Conservation (phyloP, 73 alveolate species). For the Urostyla sp. region DNA sequence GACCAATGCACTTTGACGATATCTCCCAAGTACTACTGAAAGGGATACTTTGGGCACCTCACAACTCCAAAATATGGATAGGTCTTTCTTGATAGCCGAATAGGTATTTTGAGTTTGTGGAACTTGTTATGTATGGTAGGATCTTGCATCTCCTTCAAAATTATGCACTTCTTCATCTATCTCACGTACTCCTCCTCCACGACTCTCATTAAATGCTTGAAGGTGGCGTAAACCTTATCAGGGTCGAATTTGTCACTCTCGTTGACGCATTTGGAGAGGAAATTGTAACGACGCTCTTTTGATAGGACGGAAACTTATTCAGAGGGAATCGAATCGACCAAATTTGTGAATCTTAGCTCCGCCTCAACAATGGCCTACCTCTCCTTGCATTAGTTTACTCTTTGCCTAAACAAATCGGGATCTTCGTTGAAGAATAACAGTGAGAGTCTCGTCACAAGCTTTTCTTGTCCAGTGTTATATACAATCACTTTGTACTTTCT, state of each 20-base stretch:
- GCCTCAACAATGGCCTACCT: slow-evolving; percentile 87
- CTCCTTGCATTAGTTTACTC: slow-evolving; percentile 83
- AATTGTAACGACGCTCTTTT: slow-evolving; percentile 75
- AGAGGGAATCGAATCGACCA: slow-evolving; percentile 87
- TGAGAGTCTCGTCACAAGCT: slow-evolving; percentile 89
- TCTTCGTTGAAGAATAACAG: slow-evolving; percentile 90
- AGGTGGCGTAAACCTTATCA: slow-evolving; percentile 69
- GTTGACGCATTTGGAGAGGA: slow-evolving; percentile 68
- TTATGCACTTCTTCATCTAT: slow-evolving; percentile 93
- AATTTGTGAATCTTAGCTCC: slow-evolving; percentile 86
- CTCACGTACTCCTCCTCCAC: slow-evolving; percentile 91
- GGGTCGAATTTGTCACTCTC: slow-evolving; percentile 71
- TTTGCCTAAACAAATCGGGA: slow-evolving; percentile 70
- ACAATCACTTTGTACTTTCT: slow-evolving; percentile 87
- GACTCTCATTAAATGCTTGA: slow-evolving; percentile 82
- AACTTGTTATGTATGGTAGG: slow-evolving; percentile 81
- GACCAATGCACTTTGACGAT: slow-evolving; percentile 64
- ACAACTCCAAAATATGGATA: slow-evolving; percentile 76
- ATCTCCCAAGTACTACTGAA: slow-evolving; percentile 26
- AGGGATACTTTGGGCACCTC: slow-evolving; percentile 58
- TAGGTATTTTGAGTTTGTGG: slow-evolving; percentile 72
- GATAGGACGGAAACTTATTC: slow-evolving; percentile 87
- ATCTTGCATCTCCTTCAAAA: slow-evolving; percentile 91
- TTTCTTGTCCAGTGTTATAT: slow-evolving; percentile 79
- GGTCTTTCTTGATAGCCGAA: slow-evolving; percentile 65